Conservation (phyloP, 805 yeast species). For the Kuraishia floccosa region DNA sequence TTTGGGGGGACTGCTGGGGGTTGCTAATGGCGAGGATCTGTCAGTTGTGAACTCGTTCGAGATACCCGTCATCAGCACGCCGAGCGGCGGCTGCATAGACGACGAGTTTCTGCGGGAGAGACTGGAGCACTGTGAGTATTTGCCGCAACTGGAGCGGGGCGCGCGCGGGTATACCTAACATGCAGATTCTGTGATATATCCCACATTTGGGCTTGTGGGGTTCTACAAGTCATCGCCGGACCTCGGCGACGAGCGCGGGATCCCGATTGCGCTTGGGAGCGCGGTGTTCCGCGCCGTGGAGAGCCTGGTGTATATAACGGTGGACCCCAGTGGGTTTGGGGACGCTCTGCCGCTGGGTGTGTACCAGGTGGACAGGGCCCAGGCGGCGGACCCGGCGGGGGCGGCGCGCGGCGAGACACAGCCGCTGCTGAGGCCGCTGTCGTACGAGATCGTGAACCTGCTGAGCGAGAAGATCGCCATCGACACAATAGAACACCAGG, state of each 20-base stretch:
- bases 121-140: slow-evolving; percentile 1
- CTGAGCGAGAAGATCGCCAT: neutral
- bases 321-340: neutral
- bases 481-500: neutral
- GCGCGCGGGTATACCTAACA: neutral
- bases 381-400: neutral
- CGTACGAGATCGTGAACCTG: neutral
- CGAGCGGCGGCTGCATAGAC: neutral
- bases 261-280: neutral
- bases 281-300: neutral
- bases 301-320: neutral
- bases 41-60: slow-evolving; percentile 1
- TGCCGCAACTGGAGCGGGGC: neutral
- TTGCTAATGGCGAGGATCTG: neutral
- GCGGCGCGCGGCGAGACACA: too few relatives aligned
- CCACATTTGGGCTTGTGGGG: neutral
- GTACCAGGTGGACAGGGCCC: neutral
- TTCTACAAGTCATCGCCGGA: neutral
- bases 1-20: too few relatives aligned
- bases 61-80: slow-evolving; percentile 1
- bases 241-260: neutral
- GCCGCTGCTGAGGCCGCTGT: neutral
- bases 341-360: neutral
- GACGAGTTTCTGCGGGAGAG: neutral
- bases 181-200: slow-evolving; percentile 1